Conservation (phyloP, 805 yeast genomes). For the Saccharomycopsis olivae region DNA sequence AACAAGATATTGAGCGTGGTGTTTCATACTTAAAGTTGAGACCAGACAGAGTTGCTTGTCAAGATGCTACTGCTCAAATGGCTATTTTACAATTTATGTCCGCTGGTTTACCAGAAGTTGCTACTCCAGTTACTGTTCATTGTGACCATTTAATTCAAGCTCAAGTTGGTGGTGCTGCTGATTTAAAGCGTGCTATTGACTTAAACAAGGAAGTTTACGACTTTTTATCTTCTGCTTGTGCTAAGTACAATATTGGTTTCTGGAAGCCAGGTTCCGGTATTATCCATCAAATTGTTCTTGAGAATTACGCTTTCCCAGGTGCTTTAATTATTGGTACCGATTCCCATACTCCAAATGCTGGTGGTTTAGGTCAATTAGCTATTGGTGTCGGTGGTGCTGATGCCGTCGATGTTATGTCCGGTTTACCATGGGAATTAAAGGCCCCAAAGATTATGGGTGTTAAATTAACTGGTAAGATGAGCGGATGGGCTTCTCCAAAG, state of each 20-base stretch:
- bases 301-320: slow-evolving; percentile 97
- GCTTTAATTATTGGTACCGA: slow-evolving; percentile 93
- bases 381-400: slow-evolving; percentile 99
- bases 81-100: slow-evolving; percentile 98
- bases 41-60: slow-evolving; percentile 99
- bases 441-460: slow-evolving; percentile 96
- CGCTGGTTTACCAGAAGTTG: slow-evolving; percentile 77
- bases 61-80: slow-evolving; percentile 99
- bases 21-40: slow-evolving; percentile 80
- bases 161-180: slow-evolving; percentile 81
- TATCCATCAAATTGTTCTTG: slow-evolving; percentile 92
- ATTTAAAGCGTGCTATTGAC: slow-evolving; percentile 69
- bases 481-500: slow-evolving; percentile 96
- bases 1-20: slow-evolving; percentile 68
- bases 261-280: slow-evolving; percentile 99
- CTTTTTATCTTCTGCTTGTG: slow-evolving; percentile 86
- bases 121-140: slow-evolving; percentile 92
- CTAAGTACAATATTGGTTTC: slow-evolving; percentile 92
- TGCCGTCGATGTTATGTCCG: slow-evolving; percentile 94
- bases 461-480: slow-evolving; percentile 81
- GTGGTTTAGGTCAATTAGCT: slow-evolving; percentile 96
- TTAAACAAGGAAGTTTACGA: slow-evolving; percentile 93
- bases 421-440: slow-evolving; percentile 93
- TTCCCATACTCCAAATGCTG: slow-evolving; percentile 97
- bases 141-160: slow-evolving; percentile 98